phyloP scores from a whole-genome alignment of 1,284 basidiomycete genomes.

The Porodaedalea pini region DNA sequence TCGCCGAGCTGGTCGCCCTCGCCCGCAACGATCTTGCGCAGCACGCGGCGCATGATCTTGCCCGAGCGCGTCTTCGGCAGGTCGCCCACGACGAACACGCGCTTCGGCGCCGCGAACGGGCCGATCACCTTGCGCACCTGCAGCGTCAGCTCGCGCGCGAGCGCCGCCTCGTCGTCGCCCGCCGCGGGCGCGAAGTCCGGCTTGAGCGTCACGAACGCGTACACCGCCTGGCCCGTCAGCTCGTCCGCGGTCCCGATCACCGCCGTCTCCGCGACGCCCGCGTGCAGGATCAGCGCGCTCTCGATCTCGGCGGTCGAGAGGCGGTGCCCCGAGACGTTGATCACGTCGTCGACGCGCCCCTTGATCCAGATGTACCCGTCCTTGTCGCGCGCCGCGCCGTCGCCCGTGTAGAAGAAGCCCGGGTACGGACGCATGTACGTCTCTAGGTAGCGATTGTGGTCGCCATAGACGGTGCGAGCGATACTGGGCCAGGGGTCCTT shows the following conservation, averaged over 20 bases:
- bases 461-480: slow-evolving; percentile 90
- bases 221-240: slow-evolving; percentile 84
- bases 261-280: slow-evolving; percentile 94
- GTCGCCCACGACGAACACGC: slow-evolving; percentile 82
- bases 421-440: slow-evolving; percentile 95
- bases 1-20: slow-evolving; percentile 94
- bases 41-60: slow-evolving; percentile 92
- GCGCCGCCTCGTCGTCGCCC: slow-evolving; percentile 65
- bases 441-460: slow-evolving; percentile 90
- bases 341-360: slow-evolving; percentile 93
- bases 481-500: slow-evolving; percentile 93
- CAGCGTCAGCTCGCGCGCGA: slow-evolving; percentile 86
- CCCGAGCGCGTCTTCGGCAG: slow-evolving; percentile 97
- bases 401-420: slow-evolving; percentile 93
- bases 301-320: slow-evolving; percentile 98
- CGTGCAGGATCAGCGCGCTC: slow-evolving; percentile 90
- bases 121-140: slow-evolving; percentile 97
- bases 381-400: slow-evolving; percentile 91
- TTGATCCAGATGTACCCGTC: slow-evolving; percentile 99
- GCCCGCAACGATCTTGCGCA: slow-evolving; percentile 93
- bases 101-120: slow-evolving; percentile 94
- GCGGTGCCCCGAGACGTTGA: slow-evolving; percentile 95
- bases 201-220: slow-evolving; percentile 81
- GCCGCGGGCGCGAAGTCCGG: slow-evolving; percentile 77
- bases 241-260: slow-evolving; percentile 90